phyloP scores from a whole-genome alignment of 1,284 basidiomycete genomes.

The Stygiomarasmius scandens region DNA sequence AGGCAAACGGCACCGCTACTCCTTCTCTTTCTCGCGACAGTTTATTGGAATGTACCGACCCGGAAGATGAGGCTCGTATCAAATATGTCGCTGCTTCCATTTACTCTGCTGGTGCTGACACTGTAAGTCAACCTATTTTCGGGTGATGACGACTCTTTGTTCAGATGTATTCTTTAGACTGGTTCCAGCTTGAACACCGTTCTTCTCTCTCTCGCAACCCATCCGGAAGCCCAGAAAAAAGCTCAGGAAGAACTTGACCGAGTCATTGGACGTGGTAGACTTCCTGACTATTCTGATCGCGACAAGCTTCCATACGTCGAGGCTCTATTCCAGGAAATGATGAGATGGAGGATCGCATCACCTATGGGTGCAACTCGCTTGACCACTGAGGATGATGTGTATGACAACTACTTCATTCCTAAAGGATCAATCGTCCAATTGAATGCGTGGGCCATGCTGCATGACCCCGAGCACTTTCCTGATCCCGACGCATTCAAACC shows the following conservation, averaged over 20 bases:
- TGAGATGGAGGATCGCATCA: conserved; percentile 38
- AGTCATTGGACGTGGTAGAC: conserved; percentile 33
- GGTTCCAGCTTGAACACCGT: conserved; percentile 29
- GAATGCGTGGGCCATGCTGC: conserved; percentile 41
- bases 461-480: conserved; percentile 38
- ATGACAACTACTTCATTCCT: conserved; percentile 40
- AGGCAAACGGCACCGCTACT: background rate
- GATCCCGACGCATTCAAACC: conserved; percentile 42
- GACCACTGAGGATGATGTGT: conserved; percentile 34
- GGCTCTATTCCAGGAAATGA: conserved; percentile 39
- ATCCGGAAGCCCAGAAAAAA: conserved; percentile 38
- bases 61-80: background rate
- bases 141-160: background rate
- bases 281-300: conserved; percentile 40
- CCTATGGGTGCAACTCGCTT: conserved; percentile 35
- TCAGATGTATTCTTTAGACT: conserved; percentile 20
- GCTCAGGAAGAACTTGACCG: conserved; percentile 44
- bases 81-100: conserved; percentile 5
- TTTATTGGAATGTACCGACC: conserved; percentile 1
- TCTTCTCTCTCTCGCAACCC: conserved; percentile 23
- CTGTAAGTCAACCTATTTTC: background rate
- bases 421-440: conserved; percentile 34
- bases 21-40: conserved; percentile 1
- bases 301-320: conserved; percentile 40
- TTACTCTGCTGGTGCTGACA: conserved; percentile 5